phyloP scores from a whole-genome alignment of 371 early-diverging fungal species.

The Umbelopsis sp. region DNA sequence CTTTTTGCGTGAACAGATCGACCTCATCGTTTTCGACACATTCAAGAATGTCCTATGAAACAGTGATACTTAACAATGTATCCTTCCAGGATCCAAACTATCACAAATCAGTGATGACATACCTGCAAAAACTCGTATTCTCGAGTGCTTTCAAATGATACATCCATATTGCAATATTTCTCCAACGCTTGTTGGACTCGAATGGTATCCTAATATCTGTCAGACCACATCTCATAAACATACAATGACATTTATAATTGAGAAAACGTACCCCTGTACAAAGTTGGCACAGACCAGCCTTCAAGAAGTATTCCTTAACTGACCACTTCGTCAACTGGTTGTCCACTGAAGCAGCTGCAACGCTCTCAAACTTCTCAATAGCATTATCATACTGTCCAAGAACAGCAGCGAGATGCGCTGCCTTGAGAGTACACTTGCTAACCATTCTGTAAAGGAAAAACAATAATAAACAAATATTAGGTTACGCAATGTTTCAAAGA shows the following conservation, averaged over 20 bases:
- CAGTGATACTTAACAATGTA: neutral
- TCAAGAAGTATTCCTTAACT: slow-evolving; percentile 91
- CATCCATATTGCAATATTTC: slow-evolving; percentile 84
- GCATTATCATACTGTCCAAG: slow-evolving; percentile 88
- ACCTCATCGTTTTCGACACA: slow-evolving; percentile 81
- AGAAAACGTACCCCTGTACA: slow-evolving; percentile 58
- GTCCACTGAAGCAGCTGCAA: slow-evolving; percentile 82
- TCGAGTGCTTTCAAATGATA: slow-evolving; percentile 80
- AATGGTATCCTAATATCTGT: slow-evolving; percentile 65
- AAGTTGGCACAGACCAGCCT: slow-evolving; percentile 90
- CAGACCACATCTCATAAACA: neutral
- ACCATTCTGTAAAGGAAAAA: slow-evolving; percentile 45
- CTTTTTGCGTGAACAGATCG: slow-evolving; percentile 79
- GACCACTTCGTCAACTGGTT: slow-evolving; percentile 94
- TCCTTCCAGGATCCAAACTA: neutral
- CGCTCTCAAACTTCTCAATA: slow-evolving; percentile 83
- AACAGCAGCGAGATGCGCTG: slow-evolving; percentile 89
- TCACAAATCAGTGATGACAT: slow-evolving; percentile 11
- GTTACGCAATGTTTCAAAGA: neutral
- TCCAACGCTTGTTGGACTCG: slow-evolving; percentile 73
- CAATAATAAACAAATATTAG: neutral
- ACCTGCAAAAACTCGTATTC: slow-evolving; percentile 85
- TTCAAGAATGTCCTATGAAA: slow-evolving; percentile 62
- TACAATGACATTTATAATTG: neutral
- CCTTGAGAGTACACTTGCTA: slow-evolving; percentile 88